Percentiles rank a stretch among this genome's conserved stretches.
Conservation (phyloP, 148 eudicot species). For the Suaeda aralocaspica region DNA sequence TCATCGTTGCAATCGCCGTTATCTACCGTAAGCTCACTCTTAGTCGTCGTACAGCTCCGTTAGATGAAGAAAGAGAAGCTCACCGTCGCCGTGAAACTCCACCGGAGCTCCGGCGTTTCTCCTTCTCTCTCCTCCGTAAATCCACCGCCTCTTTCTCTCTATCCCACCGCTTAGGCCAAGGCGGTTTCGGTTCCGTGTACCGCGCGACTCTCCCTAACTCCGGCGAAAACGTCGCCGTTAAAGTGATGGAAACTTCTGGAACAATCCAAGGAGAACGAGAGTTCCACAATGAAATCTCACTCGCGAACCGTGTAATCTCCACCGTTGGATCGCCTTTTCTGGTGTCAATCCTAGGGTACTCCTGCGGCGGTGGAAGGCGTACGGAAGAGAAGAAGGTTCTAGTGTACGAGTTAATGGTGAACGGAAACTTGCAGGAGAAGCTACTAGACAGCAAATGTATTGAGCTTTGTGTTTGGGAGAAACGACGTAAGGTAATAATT, state of each 20-base stretch:
- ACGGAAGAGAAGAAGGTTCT: slow-evolving; percentile 36
- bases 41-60: slow-evolving; percentile 62
- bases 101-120: slow-evolving; percentile 50
- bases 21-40: slow-evolving; percentile 52
- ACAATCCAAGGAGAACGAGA: slow-evolving; percentile 81
- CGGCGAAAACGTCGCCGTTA: slow-evolving; percentile 64
- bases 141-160: slow-evolving; percentile 58
- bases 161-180: slow-evolving; percentile 73
- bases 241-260: slow-evolving; percentile 69
- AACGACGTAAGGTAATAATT: slow-evolving; percentile 39
- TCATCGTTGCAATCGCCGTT: slow-evolving; percentile 38
- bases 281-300: slow-evolving; percentile 72
- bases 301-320: slow-evolving; percentile 45
- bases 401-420: slow-evolving; percentile 75
- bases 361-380: slow-evolving; percentile 13
- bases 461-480: slow-evolving; percentile 60
- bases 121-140: slow-evolving; percentile 55
- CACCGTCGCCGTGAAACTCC: background rate
- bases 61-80: slow-evolving; percentile 11
- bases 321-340: slow-evolving; percentile 28
- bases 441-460: slow-evolving; percentile 55
- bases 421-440: slow-evolving; percentile 84
- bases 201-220: slow-evolving; percentile 46
- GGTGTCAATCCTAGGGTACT: slow-evolving; percentile 61
- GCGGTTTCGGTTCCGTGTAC: slow-evolving; percentile 90